Base-by-base conservation (phyloP, 805 yeast genomes). In the Yarrowia sp. region DNA sequence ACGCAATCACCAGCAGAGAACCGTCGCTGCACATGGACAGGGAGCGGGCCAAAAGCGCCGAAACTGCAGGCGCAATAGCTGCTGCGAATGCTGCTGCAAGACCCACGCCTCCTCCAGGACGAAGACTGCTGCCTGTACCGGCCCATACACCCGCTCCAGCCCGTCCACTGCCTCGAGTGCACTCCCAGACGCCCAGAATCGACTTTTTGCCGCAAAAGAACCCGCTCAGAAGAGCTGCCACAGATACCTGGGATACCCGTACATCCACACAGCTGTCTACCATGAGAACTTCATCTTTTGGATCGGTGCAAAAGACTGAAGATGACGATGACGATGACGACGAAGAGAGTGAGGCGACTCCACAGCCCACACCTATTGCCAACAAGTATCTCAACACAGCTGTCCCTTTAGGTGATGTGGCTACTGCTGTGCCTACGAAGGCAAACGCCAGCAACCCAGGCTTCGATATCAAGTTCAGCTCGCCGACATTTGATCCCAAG, bases 331-430 rank as follows among this genome's bases (percentile, higher is more conserved):
- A 41, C 22, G 61, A 41, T 12, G 46, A 41, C 5, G 46, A 15
- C 7, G 63, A 56, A 1, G 36, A 8, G 12, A 11, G 11, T 48
- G 63, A 56, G 7, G 15, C 59, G 1, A 53, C 63, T 8, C 63
- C 63, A 2, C 48, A 56, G 32, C 63, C 63, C 46, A 56, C 63
- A 15, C 63, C 63, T 15, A 56, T 56, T 15, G 63, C 63, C 19
- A 56, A 56, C 63, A 56, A 56, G 63, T 56, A 56, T 22, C 63
- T 56, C 38, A 56, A 56, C 63, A 56, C 63, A 5, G 63, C 63
- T 10, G 36, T 26, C 1, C 63, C 63, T 4, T 8, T 14, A 14
- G 63, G 35, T 14, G 32, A 53, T 9, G 8, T 52, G n/a, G 26
- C 41, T 0, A 56, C 46, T 1, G 63, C 46, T 3, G 48, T 42